Conservation (phyloP, 306 rosid genomes). For the Trifolium subterraneum region DNA sequence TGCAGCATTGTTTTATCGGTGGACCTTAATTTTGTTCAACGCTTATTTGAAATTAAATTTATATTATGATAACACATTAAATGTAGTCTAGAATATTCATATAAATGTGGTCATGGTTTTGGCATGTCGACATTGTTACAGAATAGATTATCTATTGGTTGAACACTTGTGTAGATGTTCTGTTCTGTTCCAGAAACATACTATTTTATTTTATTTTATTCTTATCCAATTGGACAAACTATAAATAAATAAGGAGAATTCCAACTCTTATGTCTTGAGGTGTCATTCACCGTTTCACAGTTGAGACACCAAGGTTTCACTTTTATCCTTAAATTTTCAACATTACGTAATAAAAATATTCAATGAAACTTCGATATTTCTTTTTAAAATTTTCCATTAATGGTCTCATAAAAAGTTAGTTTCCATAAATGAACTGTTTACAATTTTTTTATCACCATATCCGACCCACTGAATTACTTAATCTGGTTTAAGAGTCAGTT, state of each 20-base stretch:
- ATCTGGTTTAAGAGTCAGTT: too few species aligned
- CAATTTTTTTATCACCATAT: too few species aligned
- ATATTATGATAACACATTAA: not conserved
- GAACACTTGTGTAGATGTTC: conserved; percentile 25
- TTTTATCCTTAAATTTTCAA: not conserved
- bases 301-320: not conserved
- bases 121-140: conserved; percentile 2
- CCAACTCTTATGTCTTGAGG: conserved; percentile 5
- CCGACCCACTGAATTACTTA: too few species aligned
- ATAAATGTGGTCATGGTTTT: not conserved
- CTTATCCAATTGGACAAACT: conserved; percentile 34
- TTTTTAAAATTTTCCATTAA: too few species aligned
- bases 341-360: too few species aligned
- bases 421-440: too few species aligned
- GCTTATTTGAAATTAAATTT: too few species aligned
- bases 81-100: not conserved
- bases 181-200: not conserved
- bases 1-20: not conserved
- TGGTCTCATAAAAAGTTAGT: too few species aligned
- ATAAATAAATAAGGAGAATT: conserved; percentile 2
- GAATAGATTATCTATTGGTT: conserved; percentile 25
- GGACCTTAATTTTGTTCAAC: not conserved
- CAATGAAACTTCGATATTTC: too few species aligned
- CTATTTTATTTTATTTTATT: too few species aligned
- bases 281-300: not conserved